Conservation (phyloP, 148 eudicot genomes). For the Amaranthus palmeri region DNA sequence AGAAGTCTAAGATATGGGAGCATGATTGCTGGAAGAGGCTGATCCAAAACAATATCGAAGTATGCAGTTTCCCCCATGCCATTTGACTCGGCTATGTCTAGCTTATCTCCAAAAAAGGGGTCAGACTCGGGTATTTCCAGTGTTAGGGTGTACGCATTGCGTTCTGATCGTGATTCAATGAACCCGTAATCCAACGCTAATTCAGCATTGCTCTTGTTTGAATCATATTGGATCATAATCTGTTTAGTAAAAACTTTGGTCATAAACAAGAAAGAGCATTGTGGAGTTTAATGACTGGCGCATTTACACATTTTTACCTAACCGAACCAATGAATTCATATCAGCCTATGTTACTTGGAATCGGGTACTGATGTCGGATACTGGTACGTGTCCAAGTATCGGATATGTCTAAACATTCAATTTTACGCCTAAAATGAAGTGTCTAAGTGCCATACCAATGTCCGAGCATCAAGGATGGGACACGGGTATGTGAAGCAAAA, state of each 20-base stretch:
- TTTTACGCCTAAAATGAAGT: too few species aligned
- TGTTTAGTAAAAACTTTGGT: slow-evolving; percentile 16
- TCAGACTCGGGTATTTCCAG: slow-evolving; percentile 81
- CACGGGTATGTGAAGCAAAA: too few species aligned
- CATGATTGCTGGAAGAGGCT: slow-evolving; percentile 62
- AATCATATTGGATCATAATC: slow-evolving; percentile 84
- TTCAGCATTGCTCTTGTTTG: slow-evolving; percentile 86
- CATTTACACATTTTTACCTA: too few species aligned
- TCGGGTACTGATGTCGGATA: too few species aligned
- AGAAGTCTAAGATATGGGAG: slow-evolving; percentile 78
- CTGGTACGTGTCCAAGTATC: too few species aligned
- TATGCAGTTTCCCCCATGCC: slow-evolving; percentile 71
- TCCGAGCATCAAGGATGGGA: too few species aligned
- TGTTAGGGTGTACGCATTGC: slow-evolving; percentile 73
- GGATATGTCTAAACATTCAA: too few species aligned
- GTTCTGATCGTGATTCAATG: slow-evolving; percentile 56
- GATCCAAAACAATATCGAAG: slow-evolving; percentile 71
- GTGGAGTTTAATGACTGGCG: not conserved
- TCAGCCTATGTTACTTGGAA: too few species aligned
- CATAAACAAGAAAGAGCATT: not conserved
- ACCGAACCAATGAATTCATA: too few species aligned
- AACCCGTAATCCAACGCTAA: slow-evolving; percentile 94
- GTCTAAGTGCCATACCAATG: too few species aligned
- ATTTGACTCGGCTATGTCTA: slow-evolving; percentile 84
- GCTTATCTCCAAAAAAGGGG: slow-evolving; percentile 75